Conservation (phyloP, 1,139 yeast genomes). For the Candida smagusa region DNA sequence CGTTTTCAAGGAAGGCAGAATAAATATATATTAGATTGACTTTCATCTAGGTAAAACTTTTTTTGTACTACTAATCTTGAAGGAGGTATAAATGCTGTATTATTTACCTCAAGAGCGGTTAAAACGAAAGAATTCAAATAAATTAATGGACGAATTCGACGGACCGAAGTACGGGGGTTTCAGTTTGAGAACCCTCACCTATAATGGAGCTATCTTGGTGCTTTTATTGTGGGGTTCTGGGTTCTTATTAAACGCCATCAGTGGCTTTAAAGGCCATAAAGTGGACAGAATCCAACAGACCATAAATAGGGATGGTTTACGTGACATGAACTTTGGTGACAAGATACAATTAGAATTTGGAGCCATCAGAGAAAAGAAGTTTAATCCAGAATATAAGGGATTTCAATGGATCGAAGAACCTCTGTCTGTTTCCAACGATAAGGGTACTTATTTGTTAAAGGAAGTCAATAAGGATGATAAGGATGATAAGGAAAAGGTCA, state of each 20-base stretch:
- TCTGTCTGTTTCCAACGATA: conserved; percentile 38
- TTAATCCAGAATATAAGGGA: conserved; percentile 45
- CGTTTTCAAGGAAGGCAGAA: too few relatives aligned
- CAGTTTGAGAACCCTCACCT: conserved; percentile 14
- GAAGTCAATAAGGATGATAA: conserved; percentile 16
- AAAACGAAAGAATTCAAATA: conserved; percentile 13
- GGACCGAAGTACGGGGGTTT: conserved; percentile 3
- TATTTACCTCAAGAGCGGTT: conserved; percentile 2
- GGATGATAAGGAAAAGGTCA: conserved; percentile 18
- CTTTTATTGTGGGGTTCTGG: conserved; percentile 40
- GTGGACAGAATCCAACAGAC: conserved; percentile 6
- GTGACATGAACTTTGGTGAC: conserved; percentile 16
- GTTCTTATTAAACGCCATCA: conserved; percentile 28
- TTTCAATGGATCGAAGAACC: conserved; percentile 68
- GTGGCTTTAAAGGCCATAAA: conserved; percentile 14
- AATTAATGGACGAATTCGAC: conserved; percentile 10
- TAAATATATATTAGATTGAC: too few relatives aligned
- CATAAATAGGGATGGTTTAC: conserved; percentile 4
- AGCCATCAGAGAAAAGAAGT: conserved; percentile 47
- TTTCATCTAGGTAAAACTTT: too few relatives aligned
- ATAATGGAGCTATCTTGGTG: conserved; percentile 23
- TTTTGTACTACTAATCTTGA: too few relatives aligned
- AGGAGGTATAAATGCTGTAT: not conserved
- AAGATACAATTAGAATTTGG: conserved; percentile 29
- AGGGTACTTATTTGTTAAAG: conserved; percentile 53